These are phyloP conservation scores for Colletotrichum falcatum DNA, from an alignment of 2,329 filamentous ascomycete species.

Conservation along the genomic window DNA sequence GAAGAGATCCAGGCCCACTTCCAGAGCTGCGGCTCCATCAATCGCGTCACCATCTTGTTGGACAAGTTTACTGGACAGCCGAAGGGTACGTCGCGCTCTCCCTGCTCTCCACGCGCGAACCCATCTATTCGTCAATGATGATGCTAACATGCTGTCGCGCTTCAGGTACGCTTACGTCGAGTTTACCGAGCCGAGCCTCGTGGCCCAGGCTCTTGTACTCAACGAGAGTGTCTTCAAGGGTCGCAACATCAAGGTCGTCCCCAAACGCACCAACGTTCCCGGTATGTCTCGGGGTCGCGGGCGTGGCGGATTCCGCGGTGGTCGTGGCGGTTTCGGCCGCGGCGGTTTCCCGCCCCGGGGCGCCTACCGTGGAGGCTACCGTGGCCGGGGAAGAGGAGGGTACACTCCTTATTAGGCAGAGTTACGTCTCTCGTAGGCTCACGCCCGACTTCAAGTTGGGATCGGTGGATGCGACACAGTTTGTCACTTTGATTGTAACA, in stretches of 20 bases:
- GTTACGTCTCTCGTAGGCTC: constrained; percentile 6
- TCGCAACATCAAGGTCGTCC: constrained; percentile 92
- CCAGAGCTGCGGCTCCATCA: constrained; percentile 96
- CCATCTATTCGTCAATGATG: no score
- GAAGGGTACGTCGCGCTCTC: constrained; percentile 79
- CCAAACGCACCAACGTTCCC: constrained; percentile 96
- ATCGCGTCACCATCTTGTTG: constrained; percentile 94
- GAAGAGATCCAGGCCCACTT: constrained; percentile 99
- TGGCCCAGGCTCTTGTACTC: constrained; percentile 91
- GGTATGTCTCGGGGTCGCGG: constrained; percentile 89
- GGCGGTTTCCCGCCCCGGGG: constrained; percentile 67
- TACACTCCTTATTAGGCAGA: constrained; percentile 71
- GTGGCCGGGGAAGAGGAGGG: constrained; percentile 73
- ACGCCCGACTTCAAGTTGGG: background rate
- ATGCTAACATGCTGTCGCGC: constrained; percentile 1
- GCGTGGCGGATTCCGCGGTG: constrained; percentile 64
- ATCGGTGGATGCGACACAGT: constrained; percentile 12
- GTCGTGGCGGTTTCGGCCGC: constrained; percentile 64
- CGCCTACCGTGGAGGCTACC: constrained; percentile 75
- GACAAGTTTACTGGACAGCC: constrained; percentile 99
- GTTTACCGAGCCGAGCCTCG: constrained; percentile 92
- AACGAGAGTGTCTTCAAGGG: constrained; percentile 98
- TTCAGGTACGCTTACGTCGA: constrained; percentile 97
- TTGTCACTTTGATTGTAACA: constrained; percentile 38
- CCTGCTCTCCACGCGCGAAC: background rate